These are phyloP conservation scores for Allantophomopsis lycopodina DNA, from an alignment of 2,329 filamentous ascomycete genomes.

Conservation along the genomic window DNA sequence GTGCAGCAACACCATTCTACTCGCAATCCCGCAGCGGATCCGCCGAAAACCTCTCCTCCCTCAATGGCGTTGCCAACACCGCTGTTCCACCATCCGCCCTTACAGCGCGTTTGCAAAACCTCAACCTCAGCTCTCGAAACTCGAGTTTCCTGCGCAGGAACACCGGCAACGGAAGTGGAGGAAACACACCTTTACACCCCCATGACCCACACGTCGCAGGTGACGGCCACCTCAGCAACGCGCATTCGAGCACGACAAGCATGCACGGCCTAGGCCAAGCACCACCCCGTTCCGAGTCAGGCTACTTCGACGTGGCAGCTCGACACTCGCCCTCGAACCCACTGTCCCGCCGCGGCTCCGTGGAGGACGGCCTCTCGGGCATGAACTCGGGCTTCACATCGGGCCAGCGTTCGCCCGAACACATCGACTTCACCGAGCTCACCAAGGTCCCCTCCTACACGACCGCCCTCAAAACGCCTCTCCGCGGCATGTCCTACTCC, in stretches of 20 bases:
- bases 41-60: conserved; percentile 60
- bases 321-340: conserved; percentile 15
- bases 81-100: conserved; percentile 36
- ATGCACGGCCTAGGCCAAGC: conserved; percentile 8
- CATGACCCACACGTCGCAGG: conserved; percentile 6
- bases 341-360: conserved; percentile 27
- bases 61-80: conserved; percentile 31
- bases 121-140: conserved; percentile 37
- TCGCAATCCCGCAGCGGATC: conserved; percentile 63
- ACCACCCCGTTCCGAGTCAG: conserved; percentile 8
- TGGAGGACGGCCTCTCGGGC: conserved; percentile 25
- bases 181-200: conserved; percentile 13
- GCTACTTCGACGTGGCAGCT: conserved; percentile 10
- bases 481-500: conserved; percentile 31
- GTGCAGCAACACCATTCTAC: conserved; percentile 71
- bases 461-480: conserved; percentile 55
- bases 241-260: conserved; percentile 9
- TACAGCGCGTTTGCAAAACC: conserved; percentile 56
- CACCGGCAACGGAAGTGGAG: conserved; percentile 16
- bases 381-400: conserved; percentile 28
- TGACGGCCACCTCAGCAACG: conserved; percentile 3
- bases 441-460: conserved; percentile 67
- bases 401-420: conserved; percentile 39
- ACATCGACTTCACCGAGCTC: conserved; percentile 43
- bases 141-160: conserved; percentile 15